Base-by-base conservation (phyloP, 2,329 filamentous ascomycete genomes). In the Cytospora leucostoma region DNA sequence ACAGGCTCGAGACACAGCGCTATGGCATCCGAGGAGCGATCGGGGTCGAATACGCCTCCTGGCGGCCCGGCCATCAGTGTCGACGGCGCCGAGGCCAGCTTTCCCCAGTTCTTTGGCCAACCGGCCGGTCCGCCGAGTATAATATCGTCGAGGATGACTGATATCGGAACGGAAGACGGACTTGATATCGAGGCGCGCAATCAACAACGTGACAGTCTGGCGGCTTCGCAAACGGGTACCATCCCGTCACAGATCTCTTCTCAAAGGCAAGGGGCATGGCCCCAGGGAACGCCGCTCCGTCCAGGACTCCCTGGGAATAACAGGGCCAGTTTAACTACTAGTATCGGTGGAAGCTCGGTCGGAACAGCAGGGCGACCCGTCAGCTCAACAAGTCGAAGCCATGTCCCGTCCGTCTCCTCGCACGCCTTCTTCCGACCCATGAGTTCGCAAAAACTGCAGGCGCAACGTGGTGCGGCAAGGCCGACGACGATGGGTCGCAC, bases 361-460 rank as follows among this genome's bases (percentile, higher is more conserved):
- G 77, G 80, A 57, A 79, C 74, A 19, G 82, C 74, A 73, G 86
- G 76, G 68, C 83, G 83, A 68, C 89, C 81, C 59, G 82, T 81
- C 17, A 94, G 88, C 68, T 83, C 91, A 50, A 82, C 89, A 53
- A 93, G 89, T 73, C 86, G 89, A 71, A 95, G 91, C 50, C 95
- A 99, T 80, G 93, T 96, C 21, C 93, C 95, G 1, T 93, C 90
- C 1, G 80, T 99, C 59, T 89, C 92, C 3, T 93, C 92, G 17
- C 90, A 94, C 72, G 94, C 92, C 60, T 98, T 99, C 79, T 97
- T 96, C 73, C 90, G 89, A 27, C 95, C 95, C 47, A 96, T 99
- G 92, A 98, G 93, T 78, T 96, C 94, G 32, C 93, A 97, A 74
- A 90, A 92, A 74, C 81, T 98, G 57, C 94, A 98, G 77, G 93